A percentile compares a stretch with the other conserved stretches of the same genome.
Evolutionary conservation across 2,329 filamentous ascomycete genomes (phyloP).

Genomic region (Neurospora crassa): DNA sequence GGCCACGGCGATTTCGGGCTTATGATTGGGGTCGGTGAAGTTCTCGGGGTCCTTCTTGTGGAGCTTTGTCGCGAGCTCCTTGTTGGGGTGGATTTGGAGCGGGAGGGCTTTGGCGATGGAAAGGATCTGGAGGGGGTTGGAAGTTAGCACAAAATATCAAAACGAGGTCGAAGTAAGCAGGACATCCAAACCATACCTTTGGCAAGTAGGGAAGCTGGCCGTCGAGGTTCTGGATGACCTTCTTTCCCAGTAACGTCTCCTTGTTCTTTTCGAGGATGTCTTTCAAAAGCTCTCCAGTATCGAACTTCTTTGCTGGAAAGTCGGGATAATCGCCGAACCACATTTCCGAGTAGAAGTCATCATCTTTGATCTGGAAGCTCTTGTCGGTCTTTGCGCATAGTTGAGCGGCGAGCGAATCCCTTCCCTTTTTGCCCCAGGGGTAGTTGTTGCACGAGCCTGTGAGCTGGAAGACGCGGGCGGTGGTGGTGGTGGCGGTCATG

Average conservation of each 20-base stretch:
- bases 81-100: constrained; percentile 67
- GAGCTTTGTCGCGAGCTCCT: constrained; percentile 52
- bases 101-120: constrained; percentile 69
- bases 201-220: constrained; percentile 61
- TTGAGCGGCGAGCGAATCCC: constrained; percentile 53
- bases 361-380: constrained; percentile 54
- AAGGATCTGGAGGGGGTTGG: constrained; percentile 38
- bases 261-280: constrained; percentile 54
- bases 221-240: constrained; percentile 51
- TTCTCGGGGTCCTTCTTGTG: constrained; percentile 54
- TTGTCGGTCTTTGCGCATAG: constrained; percentile 56
- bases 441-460: constrained; percentile 47
- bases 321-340: constrained; percentile 74
- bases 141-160: constrained; percentile 3
- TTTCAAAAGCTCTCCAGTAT: constrained; percentile 53
- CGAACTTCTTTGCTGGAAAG: constrained; percentile 54
- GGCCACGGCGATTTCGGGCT: constrained; percentile 70
- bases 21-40: constrained; percentile 67
- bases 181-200: constrained; percentile 36
- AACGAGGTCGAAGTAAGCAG: too few relatives aligned
- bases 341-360: constrained; percentile 54
- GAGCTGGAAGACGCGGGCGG: constrained; percentile 33
- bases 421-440: constrained; percentile 61
- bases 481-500: constrained; percentile 6
- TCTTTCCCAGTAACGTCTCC: constrained; percentile 53